Conservation (phyloP, 2,329 filamentous ascomycete genomes). For the Aspergillus luchuensis region DNA sequence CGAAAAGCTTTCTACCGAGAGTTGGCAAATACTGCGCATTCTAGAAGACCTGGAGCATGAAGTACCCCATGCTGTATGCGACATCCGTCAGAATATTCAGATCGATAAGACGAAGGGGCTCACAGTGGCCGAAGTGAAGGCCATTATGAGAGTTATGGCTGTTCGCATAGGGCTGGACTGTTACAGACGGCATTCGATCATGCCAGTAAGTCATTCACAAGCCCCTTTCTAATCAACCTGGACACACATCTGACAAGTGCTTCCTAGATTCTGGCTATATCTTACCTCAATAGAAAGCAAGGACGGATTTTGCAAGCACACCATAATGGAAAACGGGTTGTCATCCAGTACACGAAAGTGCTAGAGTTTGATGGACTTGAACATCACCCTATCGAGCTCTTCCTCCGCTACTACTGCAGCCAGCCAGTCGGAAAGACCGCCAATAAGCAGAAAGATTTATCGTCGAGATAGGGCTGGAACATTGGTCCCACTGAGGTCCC, state of each 20-base stretch:
- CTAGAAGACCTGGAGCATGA: slow-evolving; percentile 9
- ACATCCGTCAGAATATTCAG: background rate
- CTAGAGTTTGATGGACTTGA: background rate
- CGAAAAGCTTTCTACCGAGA: background rate
- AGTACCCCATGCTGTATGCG: slow-evolving; percentile 5
- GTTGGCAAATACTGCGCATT: slow-evolving; percentile 9
- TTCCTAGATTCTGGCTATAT: slow-evolving; percentile 14
- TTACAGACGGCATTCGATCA: background rate
- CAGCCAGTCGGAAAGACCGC: background rate
- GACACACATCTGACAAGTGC: background rate
- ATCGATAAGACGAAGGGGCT: background rate
- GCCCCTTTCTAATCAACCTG: no score
- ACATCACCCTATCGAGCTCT: slow-evolving; percentile 3
- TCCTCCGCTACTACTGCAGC: slow-evolving; percentile 15
- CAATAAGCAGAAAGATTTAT: background rate
- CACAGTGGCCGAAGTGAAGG: slow-evolving; percentile 7
- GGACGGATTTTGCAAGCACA: slow-evolving; percentile 15
- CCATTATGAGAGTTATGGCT: slow-evolving; percentile 12
- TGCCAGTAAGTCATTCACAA: slow-evolving; percentile 8
- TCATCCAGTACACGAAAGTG: slow-evolving; percentile 10
- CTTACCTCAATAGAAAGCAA: slow-evolving; percentile 3
- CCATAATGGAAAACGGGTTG: slow-evolving; percentile 7
- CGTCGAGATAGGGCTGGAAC: background rate
- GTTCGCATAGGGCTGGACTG: slow-evolving; percentile 5
- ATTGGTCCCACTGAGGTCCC: background rate